A percentile compares a stretch with the other conserved stretches of the same genome.
Evolutionary conservation across 176 grass and related monocot species (phyloP).

Genomic region (Luzula sylvatica): DNA sequence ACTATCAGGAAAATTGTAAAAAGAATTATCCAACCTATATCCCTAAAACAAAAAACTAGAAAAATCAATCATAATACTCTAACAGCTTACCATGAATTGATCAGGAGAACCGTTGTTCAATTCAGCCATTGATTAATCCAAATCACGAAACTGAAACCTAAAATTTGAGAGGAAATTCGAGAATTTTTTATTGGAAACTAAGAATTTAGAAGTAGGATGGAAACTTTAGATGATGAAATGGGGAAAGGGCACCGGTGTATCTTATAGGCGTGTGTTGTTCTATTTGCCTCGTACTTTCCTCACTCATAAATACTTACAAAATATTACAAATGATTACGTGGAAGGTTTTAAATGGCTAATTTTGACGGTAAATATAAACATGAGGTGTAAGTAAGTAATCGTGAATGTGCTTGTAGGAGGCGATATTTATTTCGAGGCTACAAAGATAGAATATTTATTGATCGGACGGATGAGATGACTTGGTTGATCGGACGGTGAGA

Average conservation of each 20-base stretch:
- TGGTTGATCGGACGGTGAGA: too few relatives aligned
- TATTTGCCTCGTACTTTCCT: not conserved
- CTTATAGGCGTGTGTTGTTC: not conserved
- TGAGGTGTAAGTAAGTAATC: too few relatives aligned
- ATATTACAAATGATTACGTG: too few relatives aligned
- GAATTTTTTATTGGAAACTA: not conserved
- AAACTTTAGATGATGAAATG: not conserved
- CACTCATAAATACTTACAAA: not conserved
- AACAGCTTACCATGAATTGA: slow-evolving; percentile 10
- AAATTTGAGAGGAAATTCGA: not conserved
- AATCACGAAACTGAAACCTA: not conserved
- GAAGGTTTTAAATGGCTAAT: too few relatives aligned
- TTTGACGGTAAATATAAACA: too few relatives aligned
- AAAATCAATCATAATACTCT: not conserved
- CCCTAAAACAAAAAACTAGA: not conserved
- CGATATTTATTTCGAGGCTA: too few relatives aligned
- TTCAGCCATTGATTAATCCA: slow-evolving; percentile 23
- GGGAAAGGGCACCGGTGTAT: not conserved
- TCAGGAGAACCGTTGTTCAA: slow-evolving; percentile 12
- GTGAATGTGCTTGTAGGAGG: too few relatives aligned
- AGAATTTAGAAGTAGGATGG: not conserved
- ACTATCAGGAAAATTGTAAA: too few relatives aligned
- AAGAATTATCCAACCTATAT: not conserved
- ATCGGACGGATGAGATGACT: too few relatives aligned
- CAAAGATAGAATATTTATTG: too few relatives aligned